phyloP scores from a whole-genome alignment of 768 basidiomycete genomes.

The Sarcodon sp. region DNA sequence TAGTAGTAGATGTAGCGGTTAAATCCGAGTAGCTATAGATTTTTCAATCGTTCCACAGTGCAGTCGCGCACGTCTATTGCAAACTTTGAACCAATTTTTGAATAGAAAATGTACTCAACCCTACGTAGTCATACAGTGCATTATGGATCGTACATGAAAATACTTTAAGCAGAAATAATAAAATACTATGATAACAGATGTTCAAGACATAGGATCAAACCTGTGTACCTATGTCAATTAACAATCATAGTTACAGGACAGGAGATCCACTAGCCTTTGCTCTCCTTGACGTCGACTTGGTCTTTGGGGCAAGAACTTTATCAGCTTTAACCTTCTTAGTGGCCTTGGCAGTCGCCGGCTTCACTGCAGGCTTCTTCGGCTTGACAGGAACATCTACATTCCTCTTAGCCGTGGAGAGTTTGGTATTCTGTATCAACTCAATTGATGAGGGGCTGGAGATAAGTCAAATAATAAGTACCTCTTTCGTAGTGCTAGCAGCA shows the following conservation, averaged over 20 bases:
- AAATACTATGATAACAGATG: slow-evolving; percentile 4
- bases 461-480: slow-evolving; percentile 26
- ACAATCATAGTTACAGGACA: neutral
- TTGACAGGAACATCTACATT: slow-evolving; percentile 13
- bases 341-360: slow-evolving; percentile 17
- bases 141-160: neutral
- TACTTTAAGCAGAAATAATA: neutral
- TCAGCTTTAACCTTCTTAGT: slow-evolving; percentile 8
- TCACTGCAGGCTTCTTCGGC: slow-evolving; percentile 16
- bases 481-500: slow-evolving; percentile 33
- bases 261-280: slow-evolving; percentile 1
- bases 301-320: slow-evolving; percentile 8
- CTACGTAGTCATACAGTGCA: neutral
- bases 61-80: too few species aligned
- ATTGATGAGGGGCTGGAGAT: slow-evolving; percentile 1
- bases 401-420: slow-evolving; percentile 20
- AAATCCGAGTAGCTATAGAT: too few species aligned
- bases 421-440: slow-evolving; percentile 18
- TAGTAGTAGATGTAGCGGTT: too few species aligned
- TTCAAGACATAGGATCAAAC: slow-evolving; percentile 1
- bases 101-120: too few species aligned
- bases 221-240: neutral
- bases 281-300: slow-evolving; percentile 12
- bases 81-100: too few species aligned
- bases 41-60: too few species aligned